Evolutionary conservation across 2,329 filamentous ascomycete genomes (phyloP).

Genomic region (Periglandula ipomoeae): DNA sequence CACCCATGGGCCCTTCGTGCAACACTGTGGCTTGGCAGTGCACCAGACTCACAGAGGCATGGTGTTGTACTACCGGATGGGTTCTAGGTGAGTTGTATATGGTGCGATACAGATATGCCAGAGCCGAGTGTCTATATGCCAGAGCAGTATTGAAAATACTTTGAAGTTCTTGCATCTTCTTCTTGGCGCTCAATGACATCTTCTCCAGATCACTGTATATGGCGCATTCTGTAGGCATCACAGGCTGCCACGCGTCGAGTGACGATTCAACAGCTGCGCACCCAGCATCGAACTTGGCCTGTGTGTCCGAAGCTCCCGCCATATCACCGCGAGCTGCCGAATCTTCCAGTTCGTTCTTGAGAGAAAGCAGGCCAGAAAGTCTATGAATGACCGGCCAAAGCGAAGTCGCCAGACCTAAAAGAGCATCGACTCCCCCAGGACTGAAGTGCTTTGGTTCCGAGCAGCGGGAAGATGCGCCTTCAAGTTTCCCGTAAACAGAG

Average conservation of each 20-base stretch:
- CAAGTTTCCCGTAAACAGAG: slow-evolving; percentile 35
- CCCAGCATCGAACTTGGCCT: slow-evolving; percentile 40
- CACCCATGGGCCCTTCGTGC: slow-evolving; percentile 51
- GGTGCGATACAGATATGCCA: slow-evolving; percentile 48
- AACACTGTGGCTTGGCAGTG: slow-evolving; percentile 47
- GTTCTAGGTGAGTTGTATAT: slow-evolving; percentile 38
- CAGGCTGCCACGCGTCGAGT: slow-evolving; percentile 46
- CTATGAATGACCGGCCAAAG: slow-evolving; percentile 56
- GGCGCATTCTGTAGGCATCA: slow-evolving; percentile 29
- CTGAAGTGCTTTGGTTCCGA: slow-evolving; percentile 33
- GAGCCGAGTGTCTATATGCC: slow-evolving; percentile 49
- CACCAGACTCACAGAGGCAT: slow-evolving; percentile 38
- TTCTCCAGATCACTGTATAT: neutral
- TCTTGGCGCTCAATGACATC: slow-evolving; percentile 2
- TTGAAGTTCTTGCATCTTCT: slow-evolving; percentile 35
- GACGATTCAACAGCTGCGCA: slow-evolving; percentile 46
- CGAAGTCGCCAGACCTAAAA: slow-evolving; percentile 53
- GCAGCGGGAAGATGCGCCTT: slow-evolving; percentile 37
- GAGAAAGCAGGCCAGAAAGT: slow-evolving; percentile 43
- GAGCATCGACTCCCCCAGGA: slow-evolving; percentile 44
- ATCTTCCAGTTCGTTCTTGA: slow-evolving; percentile 41
- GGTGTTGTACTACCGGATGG: slow-evolving; percentile 43
- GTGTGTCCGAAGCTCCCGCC: slow-evolving; percentile 37
- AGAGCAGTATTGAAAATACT: slow-evolving; percentile 51
- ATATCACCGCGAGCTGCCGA: slow-evolving; percentile 32